Percentiles rank a stretch among this genome's conserved stretches.
Conservation (phyloP, 768 basidiomycete genomes). For the Guyanaporus albipodus region DNA sequence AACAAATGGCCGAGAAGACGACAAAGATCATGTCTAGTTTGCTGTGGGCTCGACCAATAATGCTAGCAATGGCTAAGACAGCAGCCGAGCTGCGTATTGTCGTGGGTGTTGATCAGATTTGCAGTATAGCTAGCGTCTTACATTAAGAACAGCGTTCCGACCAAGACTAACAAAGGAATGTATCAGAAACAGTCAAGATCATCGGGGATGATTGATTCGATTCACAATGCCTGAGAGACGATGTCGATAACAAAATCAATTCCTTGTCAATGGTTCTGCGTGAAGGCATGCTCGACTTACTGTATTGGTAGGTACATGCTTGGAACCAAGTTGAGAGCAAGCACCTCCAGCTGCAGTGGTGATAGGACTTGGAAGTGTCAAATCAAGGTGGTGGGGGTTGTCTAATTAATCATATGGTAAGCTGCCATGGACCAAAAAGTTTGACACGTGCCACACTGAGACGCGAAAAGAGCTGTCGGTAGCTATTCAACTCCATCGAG, state of each 20-base stretch:
- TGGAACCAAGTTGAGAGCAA: no score
- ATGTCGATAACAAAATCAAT: neutral
- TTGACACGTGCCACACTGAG: no score
- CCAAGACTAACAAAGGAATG: slow-evolving; percentile 10
- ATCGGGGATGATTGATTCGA: neutral
- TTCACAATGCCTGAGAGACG: slow-evolving; percentile 16
- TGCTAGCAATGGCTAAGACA: slow-evolving; percentile 14
- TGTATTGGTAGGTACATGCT: slow-evolving; percentile 12
- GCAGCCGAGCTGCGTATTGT: slow-evolving; percentile 11
- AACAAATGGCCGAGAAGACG: slow-evolving; percentile 12
- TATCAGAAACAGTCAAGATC: neutral
- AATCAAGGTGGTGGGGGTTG: no score
- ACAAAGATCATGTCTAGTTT: slow-evolving; percentile 14
- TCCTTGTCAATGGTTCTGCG: neutral
- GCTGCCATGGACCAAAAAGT: no score
- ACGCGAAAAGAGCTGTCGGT: no score
- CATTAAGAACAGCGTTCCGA: slow-evolving; percentile 21
- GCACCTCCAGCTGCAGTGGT: no score
- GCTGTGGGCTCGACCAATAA: slow-evolving; percentile 10
- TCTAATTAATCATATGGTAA: no score
- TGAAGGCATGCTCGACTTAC: slow-evolving; percentile 11
- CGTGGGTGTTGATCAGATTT: neutral
- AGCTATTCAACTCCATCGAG: no score
- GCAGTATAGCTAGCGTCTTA: neutral
- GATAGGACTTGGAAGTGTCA: no score